A percentile compares a stretch with the other conserved stretches of the same genome.
These are phyloP conservation scores for Trypanosoma conorhini DNA, from an alignment of 208 protist species.

Conservation along the genomic window DNA sequence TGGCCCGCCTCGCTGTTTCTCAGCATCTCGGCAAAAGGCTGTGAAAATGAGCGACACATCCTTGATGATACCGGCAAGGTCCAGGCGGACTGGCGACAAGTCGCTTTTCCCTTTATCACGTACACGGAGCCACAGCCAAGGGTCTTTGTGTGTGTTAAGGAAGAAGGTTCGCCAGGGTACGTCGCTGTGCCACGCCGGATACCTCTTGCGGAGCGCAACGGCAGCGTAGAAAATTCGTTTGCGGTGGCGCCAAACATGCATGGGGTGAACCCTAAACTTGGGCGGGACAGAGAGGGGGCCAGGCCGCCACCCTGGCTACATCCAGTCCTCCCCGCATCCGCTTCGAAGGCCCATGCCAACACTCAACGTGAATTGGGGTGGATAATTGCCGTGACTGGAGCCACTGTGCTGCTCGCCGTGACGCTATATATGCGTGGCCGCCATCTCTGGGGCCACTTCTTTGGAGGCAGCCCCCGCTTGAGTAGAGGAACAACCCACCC, in stretches of 20 bases:
- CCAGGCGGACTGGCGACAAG: background rate
- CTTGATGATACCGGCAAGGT: constrained; percentile 20
- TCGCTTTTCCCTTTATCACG: constrained; percentile 19
- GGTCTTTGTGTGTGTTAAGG: constrained; percentile 29
- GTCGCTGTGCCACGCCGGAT: no score
- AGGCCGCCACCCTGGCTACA: no score
- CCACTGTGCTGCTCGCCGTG: background rate
- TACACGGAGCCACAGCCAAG: constrained; percentile 9
- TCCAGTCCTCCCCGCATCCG: no score
- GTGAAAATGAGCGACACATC: constrained; percentile 15
- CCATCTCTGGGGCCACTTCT: no score
- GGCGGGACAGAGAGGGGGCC: no score
- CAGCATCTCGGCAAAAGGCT: constrained; percentile 17
- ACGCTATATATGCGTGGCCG: background rate
- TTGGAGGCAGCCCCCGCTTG: background rate
- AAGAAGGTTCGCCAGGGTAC: background rate
- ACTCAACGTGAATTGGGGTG: background rate
- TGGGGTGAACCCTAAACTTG: no score
- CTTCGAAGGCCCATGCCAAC: no score
- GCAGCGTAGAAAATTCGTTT: no score
- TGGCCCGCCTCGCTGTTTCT: constrained; percentile 9
- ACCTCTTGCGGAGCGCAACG: no score
- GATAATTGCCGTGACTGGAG: background rate
- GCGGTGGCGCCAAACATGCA: no score
- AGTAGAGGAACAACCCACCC: background rate